phyloP scores from a whole-genome alignment of 768 basidiomycete genomes.

The Boletus reticuloceps region DNA sequence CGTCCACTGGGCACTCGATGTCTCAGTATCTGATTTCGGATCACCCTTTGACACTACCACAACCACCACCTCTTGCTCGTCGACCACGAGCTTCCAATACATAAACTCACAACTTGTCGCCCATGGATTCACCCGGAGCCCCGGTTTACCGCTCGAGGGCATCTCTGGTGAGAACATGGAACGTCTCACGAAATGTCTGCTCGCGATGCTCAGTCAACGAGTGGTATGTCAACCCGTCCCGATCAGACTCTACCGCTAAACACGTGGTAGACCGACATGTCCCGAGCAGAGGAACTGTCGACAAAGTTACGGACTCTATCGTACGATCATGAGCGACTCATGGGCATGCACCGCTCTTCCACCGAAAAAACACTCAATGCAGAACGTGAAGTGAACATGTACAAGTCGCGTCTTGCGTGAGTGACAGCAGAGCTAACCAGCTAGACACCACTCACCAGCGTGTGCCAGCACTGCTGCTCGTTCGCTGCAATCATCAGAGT shows the following conservation, averaged over 20 bases:
- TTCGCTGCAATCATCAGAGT: constrained; percentile 56
- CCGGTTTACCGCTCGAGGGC: constrained; percentile 69
- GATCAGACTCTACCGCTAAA: constrained; percentile 14
- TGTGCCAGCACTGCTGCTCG: constrained; percentile 48
- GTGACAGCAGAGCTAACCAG: constrained; percentile 28
- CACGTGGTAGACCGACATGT: constrained; percentile 63
- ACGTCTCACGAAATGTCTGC: constrained; percentile 66
- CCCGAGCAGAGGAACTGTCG: constrained; percentile 69
- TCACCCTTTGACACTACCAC: constrained; percentile 47
- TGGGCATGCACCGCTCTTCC: constrained; percentile 57
- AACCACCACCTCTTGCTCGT: constrained; percentile 45
- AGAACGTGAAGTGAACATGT: constrained; percentile 73
- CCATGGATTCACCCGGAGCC: constrained; percentile 67
- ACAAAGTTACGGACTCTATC: constrained; percentile 73
- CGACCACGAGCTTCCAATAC: constrained; percentile 67
- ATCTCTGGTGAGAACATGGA: constrained; percentile 54
- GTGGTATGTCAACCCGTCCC: constrained; percentile 49
- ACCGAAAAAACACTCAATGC: constrained; percentile 65
- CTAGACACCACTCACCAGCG: constrained; percentile 4
- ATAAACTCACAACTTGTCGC: constrained; percentile 80
- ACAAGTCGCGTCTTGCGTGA: constrained; percentile 71
- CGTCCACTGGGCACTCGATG: constrained; percentile 51
- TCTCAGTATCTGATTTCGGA: constrained; percentile 41
- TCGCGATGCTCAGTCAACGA: constrained; percentile 72
- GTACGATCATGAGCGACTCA: constrained; percentile 79